A percentile compares a stretch with the other conserved stretches of the same genome.
Evolutionary conservation across 257 asterid genomes (phyloP).

Genomic region (Verbena officinalis): DNA sequence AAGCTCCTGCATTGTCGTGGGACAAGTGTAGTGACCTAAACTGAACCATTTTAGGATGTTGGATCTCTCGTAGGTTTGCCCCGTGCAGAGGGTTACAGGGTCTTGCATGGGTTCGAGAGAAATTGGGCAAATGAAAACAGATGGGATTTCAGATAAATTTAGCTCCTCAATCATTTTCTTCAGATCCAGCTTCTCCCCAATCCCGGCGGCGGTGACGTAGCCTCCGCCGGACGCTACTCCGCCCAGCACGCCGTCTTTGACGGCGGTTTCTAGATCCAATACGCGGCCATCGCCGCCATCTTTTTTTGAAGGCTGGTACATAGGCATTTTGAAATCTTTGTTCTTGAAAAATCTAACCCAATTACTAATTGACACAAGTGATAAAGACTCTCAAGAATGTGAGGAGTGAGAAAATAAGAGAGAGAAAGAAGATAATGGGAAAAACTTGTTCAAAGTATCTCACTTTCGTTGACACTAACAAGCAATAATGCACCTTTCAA

Average conservation of each 20-base stretch:
- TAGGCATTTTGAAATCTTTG: constrained; percentile 56
- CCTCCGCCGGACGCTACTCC: constrained; percentile 38
- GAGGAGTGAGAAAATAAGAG: neutral
- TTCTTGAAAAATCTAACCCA: neutral
- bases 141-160: constrained; percentile 59
- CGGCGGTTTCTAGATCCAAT: constrained; percentile 49
- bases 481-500: constrained; percentile 50
- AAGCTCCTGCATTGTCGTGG: constrained; percentile 76
- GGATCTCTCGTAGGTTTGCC: constrained; percentile 77
- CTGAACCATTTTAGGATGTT: constrained; percentile 68
- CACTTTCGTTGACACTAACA: constrained; percentile 57
- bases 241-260: constrained; percentile 53
- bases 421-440: constrained; percentile 31
- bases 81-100: constrained; percentile 86
- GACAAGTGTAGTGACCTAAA: constrained; percentile 67
- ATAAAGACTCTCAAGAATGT: constrained; percentile 23
- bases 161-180: constrained; percentile 74
- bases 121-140: constrained; percentile 72
- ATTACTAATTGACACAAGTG: constrained; percentile 21
- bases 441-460: constrained; percentile 35
- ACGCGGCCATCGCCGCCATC: constrained; percentile 46
- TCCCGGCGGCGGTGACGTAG: constrained; percentile 24
- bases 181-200: constrained; percentile 70
- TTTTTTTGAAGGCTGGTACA: constrained; percentile 48
- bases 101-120: constrained; percentile 79